Conservation (phyloP, 2,329 filamentous ascomycete genomes). For the Phialophora expanda region DNA sequence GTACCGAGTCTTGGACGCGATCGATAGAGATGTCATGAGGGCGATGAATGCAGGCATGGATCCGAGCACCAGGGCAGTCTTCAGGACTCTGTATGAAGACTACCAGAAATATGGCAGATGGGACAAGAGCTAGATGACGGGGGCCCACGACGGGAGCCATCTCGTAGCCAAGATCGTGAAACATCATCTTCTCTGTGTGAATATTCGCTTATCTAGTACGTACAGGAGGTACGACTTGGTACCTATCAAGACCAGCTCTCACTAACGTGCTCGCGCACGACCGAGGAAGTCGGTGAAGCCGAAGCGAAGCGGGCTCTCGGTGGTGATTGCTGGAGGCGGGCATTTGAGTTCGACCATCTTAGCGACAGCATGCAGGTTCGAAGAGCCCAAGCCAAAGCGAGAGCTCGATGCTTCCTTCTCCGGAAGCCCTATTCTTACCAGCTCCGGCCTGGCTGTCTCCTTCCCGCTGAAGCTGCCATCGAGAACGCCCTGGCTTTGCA, state of each 20-base stretch:
- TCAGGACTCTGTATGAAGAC: slow-evolving; percentile 60
- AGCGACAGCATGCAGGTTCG: background rate
- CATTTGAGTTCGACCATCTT: background rate
- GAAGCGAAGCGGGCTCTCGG: background rate
- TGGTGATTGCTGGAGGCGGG: background rate
- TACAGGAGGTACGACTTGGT: background rate
- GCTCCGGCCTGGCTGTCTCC: background rate
- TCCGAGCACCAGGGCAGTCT: slow-evolving; percentile 57
- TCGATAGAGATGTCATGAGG: slow-evolving; percentile 57
- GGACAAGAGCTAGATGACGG: slow-evolving; percentile 48
- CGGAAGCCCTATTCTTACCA: background rate
- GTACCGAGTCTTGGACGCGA: slow-evolving; percentile 60
- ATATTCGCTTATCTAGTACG: slow-evolving; percentile 1
- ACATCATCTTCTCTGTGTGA: background rate
- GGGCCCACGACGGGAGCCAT: background rate
- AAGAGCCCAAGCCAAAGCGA: background rate
- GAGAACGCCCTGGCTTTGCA: too few relatives aligned
- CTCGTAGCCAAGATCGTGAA: background rate
- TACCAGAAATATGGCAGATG: slow-evolving; percentile 56
- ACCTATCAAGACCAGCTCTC: background rate
- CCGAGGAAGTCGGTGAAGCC: background rate
- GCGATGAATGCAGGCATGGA: slow-evolving; percentile 59
- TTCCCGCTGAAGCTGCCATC: too few relatives aligned
- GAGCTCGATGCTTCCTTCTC: background rate
- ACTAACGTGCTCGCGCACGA: background rate